Base-by-base conservation (phyloP, 306 rosid species). In the Fagus sylvatica region DNA sequence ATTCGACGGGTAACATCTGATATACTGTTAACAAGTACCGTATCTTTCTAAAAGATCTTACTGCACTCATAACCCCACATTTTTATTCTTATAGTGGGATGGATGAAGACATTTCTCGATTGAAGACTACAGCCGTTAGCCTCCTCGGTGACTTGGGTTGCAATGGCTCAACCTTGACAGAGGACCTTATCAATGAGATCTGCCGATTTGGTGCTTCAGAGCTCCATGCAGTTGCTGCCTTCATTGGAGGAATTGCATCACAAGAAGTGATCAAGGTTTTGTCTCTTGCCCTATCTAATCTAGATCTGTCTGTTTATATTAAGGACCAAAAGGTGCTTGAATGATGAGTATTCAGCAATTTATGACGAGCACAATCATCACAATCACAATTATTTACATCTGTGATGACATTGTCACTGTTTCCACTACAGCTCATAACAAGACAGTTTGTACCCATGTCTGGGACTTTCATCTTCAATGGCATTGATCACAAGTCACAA, bases 191-290 rank as follows among this genome's bases (percentile, higher is more conserved):
- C 77, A 89, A 91, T 66, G 99, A 95, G 88, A 95, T 93, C 93
- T 93, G 99, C 82, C 93, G 99, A 73, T 95, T 92, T 69, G 99
- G 99, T 78, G 98, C 98, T 34, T 88, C 99, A 0, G 97, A 95
- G 86, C 97, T 95, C 71, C 99, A 95, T 72, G 88, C 89, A 34
- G 94, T 93, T 74, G 93, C 99, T 84, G 98, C 99, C 75, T 91
- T 95, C 85, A 81, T 90, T 43, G 99, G 99, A 76, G 99, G 99
- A 80, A 87, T 92, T 77, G 97, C 98, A 61, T 95, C 99, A 0
- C 98, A 95, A 83, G 99, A 95, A 93, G 93, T 90, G 73, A 95
- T 95, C 83, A 95, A 95, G 98, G 99, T 93, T 77, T 72, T 74
- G 1, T 41, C 70, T 82, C 73, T 54, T 43, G 53, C 76, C 71